These are phyloP conservation scores for Austropuccinia psidii DNA, from an alignment of 1,284 basidiomycete genomes.

Conservation along the genomic window DNA sequence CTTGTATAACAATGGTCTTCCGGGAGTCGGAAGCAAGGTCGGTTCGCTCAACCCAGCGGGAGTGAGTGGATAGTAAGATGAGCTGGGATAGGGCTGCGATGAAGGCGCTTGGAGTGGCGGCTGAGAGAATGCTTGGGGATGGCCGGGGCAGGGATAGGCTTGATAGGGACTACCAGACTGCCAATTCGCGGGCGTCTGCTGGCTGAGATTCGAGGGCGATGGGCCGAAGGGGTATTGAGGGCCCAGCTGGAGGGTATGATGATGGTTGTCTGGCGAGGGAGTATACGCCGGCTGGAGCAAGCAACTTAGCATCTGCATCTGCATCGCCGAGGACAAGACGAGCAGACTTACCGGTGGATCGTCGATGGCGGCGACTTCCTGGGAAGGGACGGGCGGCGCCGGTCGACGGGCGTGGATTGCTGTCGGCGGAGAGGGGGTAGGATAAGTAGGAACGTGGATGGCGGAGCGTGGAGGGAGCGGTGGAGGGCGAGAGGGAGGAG, in stretches of 20 bases:
- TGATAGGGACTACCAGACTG: not conserved
- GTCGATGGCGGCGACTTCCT: too few species aligned
- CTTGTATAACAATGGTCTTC: conserved; percentile 37
- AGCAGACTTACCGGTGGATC: conserved; percentile 11
- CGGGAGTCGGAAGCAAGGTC: conserved; percentile 35
- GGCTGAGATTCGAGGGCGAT: not conserved
- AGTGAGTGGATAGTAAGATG: not conserved
- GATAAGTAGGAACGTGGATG: too few species aligned
- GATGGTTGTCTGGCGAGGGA: not conserved
- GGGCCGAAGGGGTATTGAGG: conserved; percentile 27
- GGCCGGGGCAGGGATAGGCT: not conserved
- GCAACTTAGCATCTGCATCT: too few species aligned
- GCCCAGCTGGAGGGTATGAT: not conserved
- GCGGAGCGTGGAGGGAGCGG: too few species aligned
- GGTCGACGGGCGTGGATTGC: too few species aligned
- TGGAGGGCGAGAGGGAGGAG: too few species aligned
- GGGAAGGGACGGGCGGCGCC: too few species aligned
- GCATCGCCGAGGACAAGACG: too few species aligned
- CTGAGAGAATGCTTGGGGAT: not conserved
- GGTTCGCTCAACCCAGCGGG: conserved; percentile 25
- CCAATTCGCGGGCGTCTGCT: not conserved
- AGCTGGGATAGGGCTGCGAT: not conserved
- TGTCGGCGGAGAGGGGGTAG: too few species aligned
- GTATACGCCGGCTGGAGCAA: conserved; percentile 28
- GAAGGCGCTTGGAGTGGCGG: not conserved